Evolutionary conservation across 305 asterid genomes (phyloP).

Genomic region (Fraxinus dipetala): DNA sequence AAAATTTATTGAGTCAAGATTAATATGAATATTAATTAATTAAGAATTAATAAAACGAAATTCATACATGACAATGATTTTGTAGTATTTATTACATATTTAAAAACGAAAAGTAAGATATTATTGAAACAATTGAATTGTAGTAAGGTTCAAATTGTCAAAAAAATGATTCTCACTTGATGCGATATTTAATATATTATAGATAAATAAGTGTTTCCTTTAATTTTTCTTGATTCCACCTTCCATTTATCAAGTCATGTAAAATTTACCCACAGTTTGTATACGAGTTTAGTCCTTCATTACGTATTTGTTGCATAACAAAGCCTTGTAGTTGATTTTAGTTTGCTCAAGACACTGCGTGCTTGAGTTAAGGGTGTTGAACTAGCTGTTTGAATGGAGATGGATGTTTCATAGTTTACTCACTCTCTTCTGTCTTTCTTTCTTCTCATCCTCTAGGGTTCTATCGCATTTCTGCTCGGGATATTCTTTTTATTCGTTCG

Average conservation of each 20-base stretch:
- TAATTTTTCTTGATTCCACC: not conserved
- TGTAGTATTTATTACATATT: too few relatives aligned
- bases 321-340: not conserved
- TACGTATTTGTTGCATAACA: not conserved
- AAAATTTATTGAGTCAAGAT: too few relatives aligned
- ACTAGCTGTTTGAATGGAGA: conserved; percentile 5
- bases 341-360: conserved; percentile 1
- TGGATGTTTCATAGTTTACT: conserved; percentile 5
- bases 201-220: not conserved
- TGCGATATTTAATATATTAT: too few relatives aligned
- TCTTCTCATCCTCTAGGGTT: conserved; percentile 44
- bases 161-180: too few relatives aligned
- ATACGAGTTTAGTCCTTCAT: not conserved
- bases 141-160: too few relatives aligned
- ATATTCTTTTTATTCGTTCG: conserved; percentile 71
- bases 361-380: not conserved
- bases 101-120: too few relatives aligned
- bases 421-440: not conserved
- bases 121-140: too few relatives aligned
- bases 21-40: too few relatives aligned
- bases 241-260: not conserved
- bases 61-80: too few relatives aligned
- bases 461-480: conserved; percentile 66
- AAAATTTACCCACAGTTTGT: not conserved
- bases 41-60: too few relatives aligned